phyloP scores from a whole-genome alignment of 805 yeast genomes.

The Saturnispora besseyi region DNA sequence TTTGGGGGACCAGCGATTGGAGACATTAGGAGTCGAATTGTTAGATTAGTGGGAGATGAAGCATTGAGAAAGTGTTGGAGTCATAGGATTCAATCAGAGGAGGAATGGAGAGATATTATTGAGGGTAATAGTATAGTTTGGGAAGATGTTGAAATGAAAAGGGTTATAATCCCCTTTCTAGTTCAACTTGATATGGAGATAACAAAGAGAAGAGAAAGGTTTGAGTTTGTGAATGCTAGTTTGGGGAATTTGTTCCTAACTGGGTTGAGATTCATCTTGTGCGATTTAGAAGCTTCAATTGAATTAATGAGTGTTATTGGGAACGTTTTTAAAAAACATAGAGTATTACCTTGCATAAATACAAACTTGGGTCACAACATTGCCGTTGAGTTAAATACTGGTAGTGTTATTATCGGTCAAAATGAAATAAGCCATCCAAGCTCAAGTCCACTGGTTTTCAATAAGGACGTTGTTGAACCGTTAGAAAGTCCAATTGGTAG shows the following conservation, averaged over 20 bases:
- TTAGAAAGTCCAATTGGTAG: constrained; percentile 67
- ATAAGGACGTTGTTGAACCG: constrained; percentile 49
- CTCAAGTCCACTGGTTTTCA: constrained; percentile 60
- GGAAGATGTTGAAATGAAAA: constrained; percentile 52
- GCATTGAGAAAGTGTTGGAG: constrained; percentile 4
- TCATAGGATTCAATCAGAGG: not conserved
- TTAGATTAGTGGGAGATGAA: constrained; percentile 55
- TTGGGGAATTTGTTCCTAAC: constrained; percentile 79
- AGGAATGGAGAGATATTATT: constrained; percentile 69
- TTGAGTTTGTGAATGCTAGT: constrained; percentile 69
- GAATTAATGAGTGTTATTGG: constrained; percentile 55
- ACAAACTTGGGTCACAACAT: constrained; percentile 83
- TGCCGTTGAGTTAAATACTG: constrained; percentile 63
- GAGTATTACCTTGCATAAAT: constrained; percentile 73
- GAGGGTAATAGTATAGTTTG: constrained; percentile 72
- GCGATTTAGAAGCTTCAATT: constrained; percentile 76
- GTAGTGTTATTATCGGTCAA: constrained; percentile 76
- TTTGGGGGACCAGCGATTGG: constrained; percentile 96
- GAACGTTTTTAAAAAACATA: constrained; percentile 40
- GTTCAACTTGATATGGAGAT: constrained; percentile 74
- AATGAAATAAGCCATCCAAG: constrained; percentile 87
- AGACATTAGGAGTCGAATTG: constrained; percentile 75
- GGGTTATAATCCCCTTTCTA: constrained; percentile 66
- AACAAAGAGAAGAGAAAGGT: constrained; percentile 57
- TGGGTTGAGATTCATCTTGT: constrained; percentile 73